phyloP scores from a whole-genome alignment of 2,329 filamentous ascomycete genomes.

The Emergomyces pasteurianus region DNA sequence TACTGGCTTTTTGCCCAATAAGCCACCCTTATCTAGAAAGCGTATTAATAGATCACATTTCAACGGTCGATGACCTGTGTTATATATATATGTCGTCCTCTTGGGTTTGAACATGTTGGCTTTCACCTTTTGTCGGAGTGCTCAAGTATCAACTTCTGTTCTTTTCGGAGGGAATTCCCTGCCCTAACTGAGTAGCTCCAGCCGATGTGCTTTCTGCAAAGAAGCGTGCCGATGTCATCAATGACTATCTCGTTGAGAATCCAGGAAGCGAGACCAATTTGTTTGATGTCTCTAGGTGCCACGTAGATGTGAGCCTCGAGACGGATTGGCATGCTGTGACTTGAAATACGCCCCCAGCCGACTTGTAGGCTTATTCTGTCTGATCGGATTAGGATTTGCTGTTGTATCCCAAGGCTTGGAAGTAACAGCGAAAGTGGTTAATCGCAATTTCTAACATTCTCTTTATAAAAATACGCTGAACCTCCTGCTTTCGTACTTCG shows the following conservation, averaged over 20 bases:
- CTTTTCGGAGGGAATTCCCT: not conserved
- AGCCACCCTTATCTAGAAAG: not conserved
- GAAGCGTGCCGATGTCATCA: not conserved
- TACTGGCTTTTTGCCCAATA: not conserved
- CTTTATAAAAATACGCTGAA: not conserved
- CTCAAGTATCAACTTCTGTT: not conserved
- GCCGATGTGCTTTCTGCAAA: not conserved
- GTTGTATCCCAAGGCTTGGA: not conserved
- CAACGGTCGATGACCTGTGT: not conserved
- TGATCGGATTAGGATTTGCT: conserved; percentile 2
- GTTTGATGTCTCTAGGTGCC: not conserved
- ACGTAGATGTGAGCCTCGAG: not conserved
- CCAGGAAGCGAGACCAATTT: not conserved
- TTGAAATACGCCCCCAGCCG: not conserved
- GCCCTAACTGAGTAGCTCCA: not conserved
- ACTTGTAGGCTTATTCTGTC: conserved; percentile 6
- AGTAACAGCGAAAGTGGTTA: not conserved
- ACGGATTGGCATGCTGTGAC: not conserved
- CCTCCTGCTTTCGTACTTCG: not conserved
- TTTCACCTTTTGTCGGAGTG: not conserved
- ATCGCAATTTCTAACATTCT: not conserved
- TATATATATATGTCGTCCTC: not conserved
- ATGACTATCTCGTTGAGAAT: not conserved
- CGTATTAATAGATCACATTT: not conserved
- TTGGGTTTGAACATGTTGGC: not conserved